Evolutionary conservation across 331 rosid genomes (phyloP).

Genomic region (Phaseolus coccineus): DNA sequence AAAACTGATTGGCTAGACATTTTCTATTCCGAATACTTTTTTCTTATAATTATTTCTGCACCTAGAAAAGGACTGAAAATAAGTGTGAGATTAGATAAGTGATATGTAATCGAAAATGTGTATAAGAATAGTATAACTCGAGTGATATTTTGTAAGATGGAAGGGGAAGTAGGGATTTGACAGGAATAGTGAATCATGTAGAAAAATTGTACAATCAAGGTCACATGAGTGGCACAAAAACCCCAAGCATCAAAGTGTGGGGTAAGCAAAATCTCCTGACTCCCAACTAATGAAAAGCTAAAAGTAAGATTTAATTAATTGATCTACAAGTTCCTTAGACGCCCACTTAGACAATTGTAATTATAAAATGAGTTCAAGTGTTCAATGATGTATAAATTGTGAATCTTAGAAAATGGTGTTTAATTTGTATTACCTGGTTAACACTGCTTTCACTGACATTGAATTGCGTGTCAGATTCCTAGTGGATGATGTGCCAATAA

Average conservation of each 20-base stretch:
- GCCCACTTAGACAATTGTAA: conserved; percentile 4
- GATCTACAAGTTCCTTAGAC: neutral
- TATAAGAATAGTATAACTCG: neutral
- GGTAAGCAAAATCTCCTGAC: conserved; percentile 43
- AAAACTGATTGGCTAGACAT: neutral
- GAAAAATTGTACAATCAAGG: conserved; percentile 35
- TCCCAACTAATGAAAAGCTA: conserved; percentile 36
- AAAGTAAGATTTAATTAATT: conserved; percentile 42
- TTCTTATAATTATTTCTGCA: neutral
- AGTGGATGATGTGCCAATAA: conserved; percentile 94
- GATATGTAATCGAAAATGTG: neutral
- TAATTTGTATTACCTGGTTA: neutral
- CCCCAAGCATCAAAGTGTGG: conserved; percentile 42
- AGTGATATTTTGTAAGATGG: conserved; percentile 26
- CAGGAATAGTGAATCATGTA: conserved; percentile 30
- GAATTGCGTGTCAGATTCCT: conserved; percentile 67
- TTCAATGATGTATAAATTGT: neutral
- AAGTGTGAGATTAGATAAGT: neutral
- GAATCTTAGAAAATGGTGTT: neutral
- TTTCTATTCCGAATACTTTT: neutral
- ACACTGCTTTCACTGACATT: conserved; percentile 25
- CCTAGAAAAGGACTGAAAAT: neutral
- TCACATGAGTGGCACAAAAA: conserved; percentile 49
- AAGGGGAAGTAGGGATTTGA: conserved; percentile 33
- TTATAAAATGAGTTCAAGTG: conserved; percentile 31